phyloP scores from a whole-genome alignment of 2,329 filamentous ascomycete species.

The Nigrograna mackinnonii region DNA sequence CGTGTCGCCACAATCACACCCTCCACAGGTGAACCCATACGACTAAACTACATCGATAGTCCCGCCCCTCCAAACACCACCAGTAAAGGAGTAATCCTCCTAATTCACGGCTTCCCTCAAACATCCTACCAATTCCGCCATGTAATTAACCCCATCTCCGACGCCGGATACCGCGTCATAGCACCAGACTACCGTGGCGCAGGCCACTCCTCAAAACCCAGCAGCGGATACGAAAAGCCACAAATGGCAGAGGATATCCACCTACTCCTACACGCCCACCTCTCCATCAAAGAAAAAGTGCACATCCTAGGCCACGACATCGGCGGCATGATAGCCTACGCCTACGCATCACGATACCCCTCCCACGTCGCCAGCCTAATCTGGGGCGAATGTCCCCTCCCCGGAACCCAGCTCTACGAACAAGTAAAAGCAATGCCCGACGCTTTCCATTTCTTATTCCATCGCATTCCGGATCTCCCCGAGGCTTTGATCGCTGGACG shows the following conservation, averaged over 20 bases:
- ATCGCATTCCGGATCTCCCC: constrained; percentile 43
- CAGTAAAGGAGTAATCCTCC: constrained; percentile 43
- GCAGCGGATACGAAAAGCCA: constrained; percentile 44
- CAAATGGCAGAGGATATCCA: constrained; percentile 46
- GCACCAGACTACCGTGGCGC: constrained; percentile 47
- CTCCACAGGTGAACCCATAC: not conserved
- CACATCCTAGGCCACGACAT: constrained; percentile 54
- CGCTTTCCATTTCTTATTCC: constrained; percentile 50
- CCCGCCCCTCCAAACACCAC: not conserved
- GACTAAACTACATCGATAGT: not conserved
- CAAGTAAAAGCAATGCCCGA: constrained; percentile 29
- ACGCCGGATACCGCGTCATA: constrained; percentile 46
- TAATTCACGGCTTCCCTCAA: constrained; percentile 54
- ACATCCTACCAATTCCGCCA: constrained; percentile 47
- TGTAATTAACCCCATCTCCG: constrained; percentile 27
- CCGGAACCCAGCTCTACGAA: constrained; percentile 38
- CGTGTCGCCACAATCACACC: not conserved
- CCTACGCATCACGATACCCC: constrained; percentile 43
- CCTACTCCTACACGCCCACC: constrained; percentile 23
- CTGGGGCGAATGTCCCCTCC: constrained; percentile 50
- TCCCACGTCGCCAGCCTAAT: constrained; percentile 38
- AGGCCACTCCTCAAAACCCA: constrained; percentile 41
- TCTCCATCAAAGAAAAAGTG: constrained; percentile 41
- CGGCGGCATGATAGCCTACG: constrained; percentile 52
- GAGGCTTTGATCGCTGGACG: constrained; percentile 43